Conservation (phyloP, 805 yeast species). For the Kazachstania psychrophila region DNA sequence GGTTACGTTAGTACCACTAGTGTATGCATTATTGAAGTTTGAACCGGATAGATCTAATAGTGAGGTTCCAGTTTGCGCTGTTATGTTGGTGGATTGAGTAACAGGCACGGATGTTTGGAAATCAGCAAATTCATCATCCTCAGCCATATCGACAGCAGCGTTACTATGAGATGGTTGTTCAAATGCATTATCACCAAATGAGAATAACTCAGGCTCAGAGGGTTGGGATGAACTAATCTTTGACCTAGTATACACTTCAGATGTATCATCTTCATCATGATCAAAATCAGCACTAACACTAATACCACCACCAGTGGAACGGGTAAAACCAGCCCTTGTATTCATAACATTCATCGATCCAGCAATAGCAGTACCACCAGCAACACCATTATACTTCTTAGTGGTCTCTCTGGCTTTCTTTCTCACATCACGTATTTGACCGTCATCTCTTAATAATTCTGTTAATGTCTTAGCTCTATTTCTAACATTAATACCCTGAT, state of each 20-base stretch:
- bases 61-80: conserved; percentile 15
- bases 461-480: conserved; percentile 76
- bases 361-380: conserved; percentile 43
- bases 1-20: conserved; percentile 17
- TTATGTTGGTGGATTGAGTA: background rate
- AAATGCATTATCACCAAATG: conserved; percentile 59
- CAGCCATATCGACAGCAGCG: conserved; percentile 35
- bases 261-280: conserved; percentile 45
- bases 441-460: conserved; percentile 66
- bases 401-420: conserved; percentile 83
- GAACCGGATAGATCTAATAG: conserved; percentile 29
- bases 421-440: conserved; percentile 68
- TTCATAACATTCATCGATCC: conserved; percentile 18
- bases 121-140: conserved; percentile 72
- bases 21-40: conserved; percentile 15
- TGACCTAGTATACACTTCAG: conserved; percentile 30
- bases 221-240: too few species aligned
- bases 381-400: conserved; percentile 73
- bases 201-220: conserved; percentile 28
- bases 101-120: conserved; percentile 53
- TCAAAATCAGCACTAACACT: conserved; percentile 33
- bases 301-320: conserved; percentile 20
- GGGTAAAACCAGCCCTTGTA: conserved; percentile 23
- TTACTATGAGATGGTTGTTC: conserved; percentile 29
- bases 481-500: conserved; percentile 92